phyloP scores from a whole-genome alignment of 2,329 filamentous ascomycete species.

The Mycosphaerella arachidis region DNA sequence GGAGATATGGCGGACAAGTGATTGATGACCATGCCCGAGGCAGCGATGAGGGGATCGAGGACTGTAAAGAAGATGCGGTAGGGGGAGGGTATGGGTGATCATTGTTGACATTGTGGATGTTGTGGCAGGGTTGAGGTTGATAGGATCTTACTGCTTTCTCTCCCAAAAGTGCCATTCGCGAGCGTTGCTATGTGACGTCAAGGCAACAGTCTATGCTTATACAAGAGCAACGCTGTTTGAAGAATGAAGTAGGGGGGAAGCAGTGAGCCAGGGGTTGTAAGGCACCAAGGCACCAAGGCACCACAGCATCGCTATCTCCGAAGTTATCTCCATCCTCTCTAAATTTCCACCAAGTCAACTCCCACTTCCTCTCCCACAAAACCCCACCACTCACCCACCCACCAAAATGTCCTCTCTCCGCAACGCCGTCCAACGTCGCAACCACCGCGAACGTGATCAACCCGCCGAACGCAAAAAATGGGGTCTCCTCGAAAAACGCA shows the following conservation, averaged over 20 bases:
- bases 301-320: not conserved
- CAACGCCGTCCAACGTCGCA: constrained; percentile 68
- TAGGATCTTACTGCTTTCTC: no score
- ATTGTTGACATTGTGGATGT: not conserved
- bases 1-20: not conserved
- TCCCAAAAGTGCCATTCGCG: no score
- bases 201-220: no score
- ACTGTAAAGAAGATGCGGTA: not conserved
- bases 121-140: not conserved
- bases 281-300: not conserved
- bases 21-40: not conserved
- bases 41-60: not conserved
- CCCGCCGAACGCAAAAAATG: constrained; percentile 77
- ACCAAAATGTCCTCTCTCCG: constrained; percentile 53
- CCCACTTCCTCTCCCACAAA: not conserved
- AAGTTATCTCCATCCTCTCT: not conserved
- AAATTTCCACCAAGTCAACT: not conserved
- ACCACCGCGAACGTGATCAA: constrained; percentile 87
- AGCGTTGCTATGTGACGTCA: no score
- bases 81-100: not conserved
- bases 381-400: not conserved
- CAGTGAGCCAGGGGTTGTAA: not conserved
- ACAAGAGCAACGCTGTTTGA: no score
- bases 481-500: constrained; percentile 93
- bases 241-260: not conserved